A percentile compares a stretch with the other conserved stretches of the same genome.
phyloP scores from a whole-genome alignment of 163 green algal genomes.

The Scenedesmus sp. region DNA sequence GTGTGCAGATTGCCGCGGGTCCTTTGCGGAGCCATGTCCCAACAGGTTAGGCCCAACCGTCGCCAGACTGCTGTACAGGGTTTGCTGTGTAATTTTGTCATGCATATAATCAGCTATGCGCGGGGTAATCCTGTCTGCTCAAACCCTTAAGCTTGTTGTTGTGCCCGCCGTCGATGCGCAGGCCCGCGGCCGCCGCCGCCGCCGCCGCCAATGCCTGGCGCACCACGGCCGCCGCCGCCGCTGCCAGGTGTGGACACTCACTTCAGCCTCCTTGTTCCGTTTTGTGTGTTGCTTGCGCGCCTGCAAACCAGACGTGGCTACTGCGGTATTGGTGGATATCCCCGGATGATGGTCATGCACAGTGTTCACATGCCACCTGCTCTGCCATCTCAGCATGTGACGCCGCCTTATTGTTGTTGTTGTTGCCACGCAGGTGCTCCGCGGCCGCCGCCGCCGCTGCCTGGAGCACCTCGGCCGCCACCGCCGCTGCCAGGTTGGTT shows the following conservation, averaged over 20 bases:
- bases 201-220: slow-evolving; percentile 24
- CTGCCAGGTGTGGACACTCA: neutral
- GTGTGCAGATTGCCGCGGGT: too few relatives aligned
- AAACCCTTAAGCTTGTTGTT: neutral
- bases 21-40: too few relatives aligned
- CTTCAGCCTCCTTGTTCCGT: too few relatives aligned
- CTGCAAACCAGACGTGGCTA: too few relatives aligned
- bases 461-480: slow-evolving; percentile 21
- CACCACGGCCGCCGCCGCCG: slow-evolving; percentile 7
- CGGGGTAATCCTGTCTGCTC: too few relatives aligned
- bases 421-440: slow-evolving; percentile 28
- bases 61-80: too few relatives aligned
- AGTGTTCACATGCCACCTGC: neutral
- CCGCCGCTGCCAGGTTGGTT: slow-evolving; percentile 12
- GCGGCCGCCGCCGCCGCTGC: slow-evolving; percentile 42
- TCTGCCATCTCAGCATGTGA: too few relatives aligned
- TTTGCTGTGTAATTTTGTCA: too few relatives aligned
- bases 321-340: neutral
- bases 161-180: neutral
- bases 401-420: neutral
- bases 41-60: too few relatives aligned
- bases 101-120: too few relatives aligned
- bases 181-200: slow-evolving; percentile 6
- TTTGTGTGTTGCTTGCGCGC: too few relatives aligned
- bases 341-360: neutral